These are phyloP conservation scores for Carallia brachiata DNA, from an alignment of 345 rosid genomes.

Conservation along the genomic window DNA sequence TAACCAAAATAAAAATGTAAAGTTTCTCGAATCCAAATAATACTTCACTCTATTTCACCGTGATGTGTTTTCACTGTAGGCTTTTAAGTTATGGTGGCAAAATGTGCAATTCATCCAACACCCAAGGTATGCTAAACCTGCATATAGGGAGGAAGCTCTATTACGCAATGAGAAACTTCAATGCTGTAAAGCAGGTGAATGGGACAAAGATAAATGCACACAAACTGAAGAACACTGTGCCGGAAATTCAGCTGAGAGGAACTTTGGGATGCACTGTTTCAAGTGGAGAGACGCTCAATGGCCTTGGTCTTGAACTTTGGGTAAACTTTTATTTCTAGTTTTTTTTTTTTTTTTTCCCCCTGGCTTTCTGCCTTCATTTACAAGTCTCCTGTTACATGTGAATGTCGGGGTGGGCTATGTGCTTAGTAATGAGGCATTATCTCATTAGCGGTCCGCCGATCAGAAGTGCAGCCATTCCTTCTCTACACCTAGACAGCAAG, in stretches of 20 bases:
- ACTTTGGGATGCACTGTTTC: constrained; percentile 41
- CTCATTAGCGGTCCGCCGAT: too few species aligned
- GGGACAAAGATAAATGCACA: constrained; percentile 14
- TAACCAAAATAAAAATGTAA: too few species aligned
- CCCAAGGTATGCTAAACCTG: constrained; percentile 60
- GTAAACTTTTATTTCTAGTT: neutral
- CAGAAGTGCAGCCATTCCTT: too few species aligned
- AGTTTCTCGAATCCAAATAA: neutral
- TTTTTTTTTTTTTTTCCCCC: too few species aligned
- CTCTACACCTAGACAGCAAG: too few species aligned
- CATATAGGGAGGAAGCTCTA: constrained; percentile 58
- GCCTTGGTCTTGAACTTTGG: constrained; percentile 74
- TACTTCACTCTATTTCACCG: neutral
- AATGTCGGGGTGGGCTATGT: too few species aligned
- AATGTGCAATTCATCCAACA: constrained; percentile 73
- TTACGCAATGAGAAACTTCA: constrained; percentile 50
- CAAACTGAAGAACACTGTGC: constrained; percentile 22
- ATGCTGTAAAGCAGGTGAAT: constrained; percentile 34
- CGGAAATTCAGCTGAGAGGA: constrained; percentile 9
- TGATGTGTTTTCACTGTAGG: constrained; percentile 39
- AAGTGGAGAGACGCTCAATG: constrained; percentile 89
- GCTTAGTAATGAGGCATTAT: too few species aligned
- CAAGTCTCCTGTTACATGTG: too few species aligned
- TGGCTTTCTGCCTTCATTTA: too few species aligned
- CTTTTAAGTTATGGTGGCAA: constrained; percentile 88